Percentiles rank a stretch among this genome's conserved stretches.
Evolutionary conservation across 352 stramenopile genomes (phyloP).

Genomic region (Phytopythium sindhum): DNA sequence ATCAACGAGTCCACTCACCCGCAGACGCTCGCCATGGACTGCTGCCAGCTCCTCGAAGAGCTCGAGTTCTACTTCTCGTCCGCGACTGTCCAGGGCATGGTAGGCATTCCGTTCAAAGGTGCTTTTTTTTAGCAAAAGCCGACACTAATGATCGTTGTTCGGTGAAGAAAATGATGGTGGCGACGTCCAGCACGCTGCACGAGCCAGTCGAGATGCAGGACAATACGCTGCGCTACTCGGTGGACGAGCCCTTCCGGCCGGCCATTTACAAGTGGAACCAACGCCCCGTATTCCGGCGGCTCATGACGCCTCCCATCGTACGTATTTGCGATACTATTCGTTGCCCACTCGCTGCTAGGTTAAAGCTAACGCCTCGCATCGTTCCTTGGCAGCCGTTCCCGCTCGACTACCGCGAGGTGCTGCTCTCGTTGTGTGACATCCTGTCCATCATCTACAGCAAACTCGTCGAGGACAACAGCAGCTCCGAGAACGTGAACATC

Average conservation of each 20-base stretch:
- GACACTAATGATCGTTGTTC: constrained; percentile 2
- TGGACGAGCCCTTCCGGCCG: constrained; percentile 57
- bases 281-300: constrained; percentile 63
- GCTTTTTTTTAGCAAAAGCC: not conserved
- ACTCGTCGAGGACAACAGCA: constrained; percentile 70
- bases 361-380: not conserved
- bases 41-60: constrained; percentile 80
- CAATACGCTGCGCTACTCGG: constrained; percentile 33
- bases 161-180: constrained; percentile 82
- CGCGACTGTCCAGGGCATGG: constrained; percentile 74
- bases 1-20: constrained; percentile 51
- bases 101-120: constrained; percentile 13
- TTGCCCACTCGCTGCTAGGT: not conserved
- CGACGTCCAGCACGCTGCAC: constrained; percentile 64
- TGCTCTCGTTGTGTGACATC: constrained; percentile 81
- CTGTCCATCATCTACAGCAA: constrained; percentile 83
- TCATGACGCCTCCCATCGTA: constrained; percentile 75
- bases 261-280: constrained; percentile 85
- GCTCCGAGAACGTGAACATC: constrained; percentile 64
- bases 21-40: constrained; percentile 63
- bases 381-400: constrained; percentile 53
- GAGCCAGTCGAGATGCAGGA: constrained; percentile 36
- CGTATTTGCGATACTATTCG: not conserved
- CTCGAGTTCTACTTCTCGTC: constrained; percentile 85
- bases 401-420: constrained; percentile 76